These are phyloP conservation scores for Karstenula rhodostoma DNA, from an alignment of 2,329 filamentous ascomycete species.

Conservation along the genomic window DNA sequence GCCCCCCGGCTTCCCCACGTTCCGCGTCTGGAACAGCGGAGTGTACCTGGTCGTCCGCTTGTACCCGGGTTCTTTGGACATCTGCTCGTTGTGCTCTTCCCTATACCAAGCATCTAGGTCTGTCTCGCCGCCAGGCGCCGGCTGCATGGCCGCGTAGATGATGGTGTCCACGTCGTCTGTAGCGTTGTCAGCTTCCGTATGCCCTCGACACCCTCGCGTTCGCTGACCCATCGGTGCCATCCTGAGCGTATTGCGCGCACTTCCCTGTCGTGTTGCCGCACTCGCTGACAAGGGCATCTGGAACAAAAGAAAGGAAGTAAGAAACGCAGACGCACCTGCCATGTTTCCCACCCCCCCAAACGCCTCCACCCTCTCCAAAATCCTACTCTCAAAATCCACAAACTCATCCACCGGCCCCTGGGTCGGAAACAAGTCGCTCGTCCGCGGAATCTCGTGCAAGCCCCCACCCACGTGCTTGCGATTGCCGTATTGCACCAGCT, in stretches of 20 bases:
- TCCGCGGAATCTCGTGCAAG: conserved; percentile 27
- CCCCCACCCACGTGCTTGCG: conserved; percentile 2
- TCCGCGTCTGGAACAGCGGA: conserved; percentile 24
- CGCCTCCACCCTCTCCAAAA: conserved; percentile 29
- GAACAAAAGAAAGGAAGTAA: background rate
- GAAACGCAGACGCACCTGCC: conserved; percentile 26
- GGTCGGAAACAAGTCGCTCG: conserved; percentile 27
- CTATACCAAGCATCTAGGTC: conserved; percentile 44
- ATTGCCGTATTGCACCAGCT: conserved; percentile 23
- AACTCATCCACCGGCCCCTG: conserved; percentile 27
- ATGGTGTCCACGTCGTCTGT: conserved; percentile 24
- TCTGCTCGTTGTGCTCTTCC: conserved; percentile 44
- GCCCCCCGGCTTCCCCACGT: conserved; percentile 19
- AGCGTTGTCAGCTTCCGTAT: background rate
- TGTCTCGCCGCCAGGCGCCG: conserved; percentile 26
- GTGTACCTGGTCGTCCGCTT: conserved; percentile 35
- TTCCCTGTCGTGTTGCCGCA: no score
- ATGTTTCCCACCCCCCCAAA: conserved; percentile 26
- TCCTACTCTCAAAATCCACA: conserved; percentile 30
- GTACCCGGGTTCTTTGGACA: conserved; percentile 40
- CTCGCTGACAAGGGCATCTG: no score
- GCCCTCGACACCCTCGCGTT: no score
- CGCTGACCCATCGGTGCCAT: no score
- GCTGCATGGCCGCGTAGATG: conserved; percentile 41
- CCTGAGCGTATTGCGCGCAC: no score